These are phyloP conservation scores for Solanum hybrid DNA, from an alignment of 305 asterid genomes.

Conservation along the genomic window DNA sequence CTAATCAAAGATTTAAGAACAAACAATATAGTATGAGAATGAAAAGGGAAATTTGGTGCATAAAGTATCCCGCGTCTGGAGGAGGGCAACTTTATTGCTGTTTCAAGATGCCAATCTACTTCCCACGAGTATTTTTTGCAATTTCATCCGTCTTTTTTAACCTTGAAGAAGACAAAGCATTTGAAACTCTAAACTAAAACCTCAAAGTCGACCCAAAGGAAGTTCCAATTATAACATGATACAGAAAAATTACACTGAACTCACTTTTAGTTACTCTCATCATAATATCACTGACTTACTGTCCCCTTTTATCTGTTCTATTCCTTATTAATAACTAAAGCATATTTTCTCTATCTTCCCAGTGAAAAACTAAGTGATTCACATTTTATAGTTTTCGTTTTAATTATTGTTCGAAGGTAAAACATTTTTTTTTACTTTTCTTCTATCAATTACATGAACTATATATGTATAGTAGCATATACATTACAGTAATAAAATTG, in stretches of 20 bases:
- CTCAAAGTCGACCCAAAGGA: background rate
- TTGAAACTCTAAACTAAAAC: background rate
- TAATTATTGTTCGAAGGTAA: background rate
- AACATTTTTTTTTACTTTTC: background rate
- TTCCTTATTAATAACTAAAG: background rate
- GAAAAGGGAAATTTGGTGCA: background rate
- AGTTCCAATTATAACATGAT: background rate
- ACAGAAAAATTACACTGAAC: too few species aligned
- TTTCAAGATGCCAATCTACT: background rate
- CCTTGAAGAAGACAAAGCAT: background rate
- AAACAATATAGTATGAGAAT: background rate
- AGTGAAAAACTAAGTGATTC: background rate
- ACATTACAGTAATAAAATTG: background rate
- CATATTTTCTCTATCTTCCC: background rate
- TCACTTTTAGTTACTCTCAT: background rate
- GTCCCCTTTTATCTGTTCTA: background rate
- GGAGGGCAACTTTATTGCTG: background rate
- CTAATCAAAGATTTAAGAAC: background rate
- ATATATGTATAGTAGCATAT: background rate
- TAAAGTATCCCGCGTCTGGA: background rate
- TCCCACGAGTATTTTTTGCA: background rate
- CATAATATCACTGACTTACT: background rate
- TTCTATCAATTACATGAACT: background rate
- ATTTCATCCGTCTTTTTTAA: background rate
- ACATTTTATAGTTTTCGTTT: background rate